Evolutionary conservation across 306 rosid species (phyloP).

Genomic region (Lathyrus sativus): DNA sequence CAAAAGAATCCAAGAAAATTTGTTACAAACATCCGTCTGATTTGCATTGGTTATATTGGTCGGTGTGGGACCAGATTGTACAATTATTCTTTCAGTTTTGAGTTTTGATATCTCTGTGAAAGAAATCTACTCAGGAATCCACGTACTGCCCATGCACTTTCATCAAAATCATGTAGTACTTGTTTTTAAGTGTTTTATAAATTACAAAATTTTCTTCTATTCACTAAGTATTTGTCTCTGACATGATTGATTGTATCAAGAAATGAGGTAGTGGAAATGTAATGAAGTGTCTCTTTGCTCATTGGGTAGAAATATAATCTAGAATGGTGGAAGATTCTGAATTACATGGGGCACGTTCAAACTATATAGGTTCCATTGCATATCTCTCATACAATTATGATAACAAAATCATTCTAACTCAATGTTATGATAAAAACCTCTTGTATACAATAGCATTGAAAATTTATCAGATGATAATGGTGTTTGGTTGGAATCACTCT

Average conservation of each 20-base stretch:
- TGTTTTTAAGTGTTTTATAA: constrained; percentile 15
- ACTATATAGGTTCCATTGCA: no score
- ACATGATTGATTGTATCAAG: not conserved
- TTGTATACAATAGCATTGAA: no score
- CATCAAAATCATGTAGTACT: constrained; percentile 46
- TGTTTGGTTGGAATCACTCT: no score
- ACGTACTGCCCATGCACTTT: constrained; percentile 69
- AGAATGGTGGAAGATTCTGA: no score
- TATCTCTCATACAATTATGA: no score
- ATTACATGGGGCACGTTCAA: no score
- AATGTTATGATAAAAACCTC: no score
- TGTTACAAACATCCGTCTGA: constrained; percentile 72
- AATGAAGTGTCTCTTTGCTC: not conserved
- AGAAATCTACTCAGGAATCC: constrained; percentile 38
- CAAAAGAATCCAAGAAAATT: constrained; percentile 50
- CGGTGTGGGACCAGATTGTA: constrained; percentile 62
- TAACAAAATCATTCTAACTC: no score
- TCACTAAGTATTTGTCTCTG: not conserved
- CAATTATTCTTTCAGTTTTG: constrained; percentile 35
- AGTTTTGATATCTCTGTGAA: constrained; percentile 29
- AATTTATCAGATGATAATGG: no score
- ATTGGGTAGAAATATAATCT: not conserved
- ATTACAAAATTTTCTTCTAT: constrained; percentile 23
- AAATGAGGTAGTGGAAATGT: not conserved
- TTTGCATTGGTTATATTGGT: constrained; percentile 82